Evolutionary conservation across 345 rosid genomes (phyloP).

Genomic region (Euclidium syriacum): DNA sequence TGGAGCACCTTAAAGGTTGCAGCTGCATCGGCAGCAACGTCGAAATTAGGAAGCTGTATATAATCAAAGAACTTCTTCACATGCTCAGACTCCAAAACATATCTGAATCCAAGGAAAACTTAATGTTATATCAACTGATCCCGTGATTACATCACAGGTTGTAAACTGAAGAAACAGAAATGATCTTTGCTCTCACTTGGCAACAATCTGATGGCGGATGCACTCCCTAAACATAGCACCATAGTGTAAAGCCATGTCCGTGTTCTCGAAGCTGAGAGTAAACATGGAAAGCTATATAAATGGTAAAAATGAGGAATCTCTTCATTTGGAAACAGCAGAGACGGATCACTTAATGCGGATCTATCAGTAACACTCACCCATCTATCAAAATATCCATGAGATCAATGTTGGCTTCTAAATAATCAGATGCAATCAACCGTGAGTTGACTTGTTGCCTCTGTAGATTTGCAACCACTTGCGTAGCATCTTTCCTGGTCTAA

Average conservation of each 20-base stretch:
- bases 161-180: background rate
- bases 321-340: background rate
- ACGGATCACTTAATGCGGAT: background rate
- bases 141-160: background rate
- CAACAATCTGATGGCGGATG: conserved; percentile 93
- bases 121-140: background rate
- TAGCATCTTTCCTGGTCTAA: conserved; percentile 95
- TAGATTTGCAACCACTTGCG: conserved; percentile 95
- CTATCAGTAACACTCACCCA: conserved; percentile 55
- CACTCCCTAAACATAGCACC: conserved; percentile 98
- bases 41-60: conserved; percentile 95
- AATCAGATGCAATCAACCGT: conserved; percentile 87
- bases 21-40: conserved; percentile 98
- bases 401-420: conserved; percentile 77
- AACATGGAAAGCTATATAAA: conserved; percentile 15
- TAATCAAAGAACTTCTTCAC: conserved; percentile 86
- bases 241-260: conserved; percentile 95
- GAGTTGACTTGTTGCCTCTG: conserved; percentile 95
- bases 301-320: background rate
- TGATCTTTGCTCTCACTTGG: conserved; percentile 56
- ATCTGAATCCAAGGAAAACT: conserved; percentile 41
- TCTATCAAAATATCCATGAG: conserved; percentile 70
- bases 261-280: conserved; percentile 57
- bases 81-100: conserved; percentile 80
- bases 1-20: conserved; percentile 90